Base-by-base conservation (phyloP, 2,329 filamentous ascomycete species). In the Volutella citrinella region DNA sequence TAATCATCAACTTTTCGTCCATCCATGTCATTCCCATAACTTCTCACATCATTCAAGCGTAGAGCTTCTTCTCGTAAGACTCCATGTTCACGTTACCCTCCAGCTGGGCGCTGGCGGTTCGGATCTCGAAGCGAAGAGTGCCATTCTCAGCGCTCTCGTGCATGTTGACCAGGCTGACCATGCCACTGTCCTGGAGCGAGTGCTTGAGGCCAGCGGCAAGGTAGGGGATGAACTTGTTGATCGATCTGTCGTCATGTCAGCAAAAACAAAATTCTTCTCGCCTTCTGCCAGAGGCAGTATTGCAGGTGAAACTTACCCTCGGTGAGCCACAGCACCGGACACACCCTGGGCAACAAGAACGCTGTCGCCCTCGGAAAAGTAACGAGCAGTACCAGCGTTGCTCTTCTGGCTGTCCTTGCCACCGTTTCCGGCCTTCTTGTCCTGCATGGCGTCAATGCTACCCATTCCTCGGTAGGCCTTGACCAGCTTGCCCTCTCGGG, bases 381-480 rank as follows among this genome's bases (percentile, higher is more conserved):
- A 98, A 44, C 93, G 84, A 27, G 93, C 93, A 45, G 94, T 97
- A 57, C 93, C 93, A 36, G 93, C 93, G 61, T 97, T 98, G 65
- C 82, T 83, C 68, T 83, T 78, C 64, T 84, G 81, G 64, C 73
- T 79, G 59, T 89, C 79, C 64, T 80, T 85, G 55, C 72, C 69
- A 48, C 83, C 84, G 40, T 66, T 74, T 35, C 86, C 88, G 10
- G 90, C 89, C 76, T 95, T 95, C 80, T 93, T 95, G 70, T 97
- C 91, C 70, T 97, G 90, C 93, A 98, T 98, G 50, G 93, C 93
- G 56, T 96, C 93, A 60, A 98, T 98, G 66, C 84, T 90, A 50
- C 93, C 93, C 93, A 98, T 98, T 41, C 93, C 93, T 66, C 93
- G 87, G 76, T 98, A 98, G 24, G 93, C 90, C 78, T 98, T 98